Evolutionary conservation across 2,329 filamentous ascomycete species (phyloP).

Genomic region (Lecanoromycetidae sp.): DNA sequence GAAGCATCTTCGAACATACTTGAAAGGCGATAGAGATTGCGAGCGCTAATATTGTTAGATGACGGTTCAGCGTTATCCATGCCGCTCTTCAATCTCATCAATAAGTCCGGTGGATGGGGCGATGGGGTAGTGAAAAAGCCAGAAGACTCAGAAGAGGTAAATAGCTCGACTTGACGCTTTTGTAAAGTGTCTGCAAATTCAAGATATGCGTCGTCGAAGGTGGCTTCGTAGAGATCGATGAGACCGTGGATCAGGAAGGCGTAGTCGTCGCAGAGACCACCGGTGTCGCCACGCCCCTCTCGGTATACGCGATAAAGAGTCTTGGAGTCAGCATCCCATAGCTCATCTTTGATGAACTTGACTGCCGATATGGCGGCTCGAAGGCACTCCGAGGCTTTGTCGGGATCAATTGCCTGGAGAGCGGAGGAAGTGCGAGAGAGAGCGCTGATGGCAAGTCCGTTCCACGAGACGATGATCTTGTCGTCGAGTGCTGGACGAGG

Average conservation of each 20-base stretch:
- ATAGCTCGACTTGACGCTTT: constrained; percentile 59
- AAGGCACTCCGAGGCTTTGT: constrained; percentile 49
- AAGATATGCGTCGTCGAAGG: constrained; percentile 62
- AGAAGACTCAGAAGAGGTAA: constrained; percentile 51
- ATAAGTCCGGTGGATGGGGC: constrained; percentile 49
- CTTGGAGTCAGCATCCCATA: constrained; percentile 55
- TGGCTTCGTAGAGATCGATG: constrained; percentile 72
- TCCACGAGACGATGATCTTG: constrained; percentile 79
- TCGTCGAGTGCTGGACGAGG: constrained; percentile 69
- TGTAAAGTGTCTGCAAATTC: constrained; percentile 75
- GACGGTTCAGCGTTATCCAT: constrained; percentile 90
- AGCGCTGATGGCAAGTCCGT: constrained; percentile 74
- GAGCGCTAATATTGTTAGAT: constrained; percentile 74
- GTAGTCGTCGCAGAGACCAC: constrained; percentile 87
- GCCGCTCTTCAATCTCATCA: constrained; percentile 84
- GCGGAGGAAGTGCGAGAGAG: constrained; percentile 64
- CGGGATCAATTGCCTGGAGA: constrained; percentile 48
- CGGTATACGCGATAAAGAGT: constrained; percentile 65
- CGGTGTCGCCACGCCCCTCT: constrained; percentile 49
- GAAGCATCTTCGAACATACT: constrained; percentile 53
- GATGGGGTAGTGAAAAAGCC: constrained; percentile 33
- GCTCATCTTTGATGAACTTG: constrained; percentile 56
- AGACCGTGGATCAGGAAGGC: constrained; percentile 76
- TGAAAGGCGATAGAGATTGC: constrained; percentile 73
- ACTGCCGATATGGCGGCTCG: constrained; percentile 56